Conservation (phyloP, 2,329 filamentous ascomycete genomes). For the Neofusicoccum cordaticola region DNA sequence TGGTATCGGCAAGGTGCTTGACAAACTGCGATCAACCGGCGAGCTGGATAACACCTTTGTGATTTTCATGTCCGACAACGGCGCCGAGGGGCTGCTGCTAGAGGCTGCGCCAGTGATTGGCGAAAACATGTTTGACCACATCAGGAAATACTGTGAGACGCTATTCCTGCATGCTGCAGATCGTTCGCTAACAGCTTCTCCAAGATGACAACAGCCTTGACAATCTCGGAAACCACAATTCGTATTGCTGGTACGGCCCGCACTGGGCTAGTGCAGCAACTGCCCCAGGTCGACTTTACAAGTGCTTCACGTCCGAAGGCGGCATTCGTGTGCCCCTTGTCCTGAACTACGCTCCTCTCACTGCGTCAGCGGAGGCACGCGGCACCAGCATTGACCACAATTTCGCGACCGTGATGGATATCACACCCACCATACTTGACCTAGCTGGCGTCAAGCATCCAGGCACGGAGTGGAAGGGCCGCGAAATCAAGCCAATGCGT, state of each 20-base stretch:
- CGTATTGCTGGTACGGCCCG: constrained; percentile 38
- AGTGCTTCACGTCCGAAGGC: constrained; percentile 25
- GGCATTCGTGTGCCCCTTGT: constrained; percentile 40
- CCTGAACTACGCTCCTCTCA: constrained; percentile 29
- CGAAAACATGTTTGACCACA: constrained; percentile 29
- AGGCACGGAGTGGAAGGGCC: constrained; percentile 26
- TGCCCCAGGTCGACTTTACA: constrained; percentile 24
- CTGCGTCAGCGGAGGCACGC: neutral
- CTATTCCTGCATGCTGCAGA: neutral
- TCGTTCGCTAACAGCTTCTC: neutral
- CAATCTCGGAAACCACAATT: constrained; percentile 35
- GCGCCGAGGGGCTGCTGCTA: constrained; percentile 34
- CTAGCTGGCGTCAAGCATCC: constrained; percentile 34
- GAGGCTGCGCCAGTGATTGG: constrained; percentile 32
- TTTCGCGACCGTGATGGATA: constrained; percentile 40
- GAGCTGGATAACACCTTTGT: constrained; percentile 38
- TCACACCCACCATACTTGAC: constrained; percentile 36
- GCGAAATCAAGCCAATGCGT: constrained; percentile 32
- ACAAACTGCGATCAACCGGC: constrained; percentile 27
- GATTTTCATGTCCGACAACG: constrained; percentile 41
- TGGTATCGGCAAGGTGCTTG: constrained; percentile 33
- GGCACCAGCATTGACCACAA: constrained; percentile 25
- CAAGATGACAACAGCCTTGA: constrained; percentile 35
- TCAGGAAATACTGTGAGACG: constrained; percentile 31
- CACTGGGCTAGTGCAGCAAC: constrained; percentile 31